Percentiles rank a stretch among this genome's conserved stretches.
Conservation (phyloP, 768 basidiomycete genomes). For the Agaricus blazei region DNA sequence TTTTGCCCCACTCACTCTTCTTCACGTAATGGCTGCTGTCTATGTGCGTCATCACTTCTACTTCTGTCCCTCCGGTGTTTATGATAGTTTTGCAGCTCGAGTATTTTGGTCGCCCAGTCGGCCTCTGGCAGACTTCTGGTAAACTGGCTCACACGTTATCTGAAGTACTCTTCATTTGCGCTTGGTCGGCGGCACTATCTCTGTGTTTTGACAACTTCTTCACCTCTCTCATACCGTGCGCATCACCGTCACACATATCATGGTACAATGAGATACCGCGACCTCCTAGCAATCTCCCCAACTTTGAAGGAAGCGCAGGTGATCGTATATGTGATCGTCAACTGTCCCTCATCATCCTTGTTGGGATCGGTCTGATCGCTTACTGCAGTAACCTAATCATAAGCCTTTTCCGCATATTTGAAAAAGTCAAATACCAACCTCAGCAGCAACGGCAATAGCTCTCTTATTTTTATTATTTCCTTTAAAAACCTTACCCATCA, state of each 20-base stretch:
- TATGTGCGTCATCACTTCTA: conserved; percentile 49
- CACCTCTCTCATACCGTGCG: conserved; percentile 79
- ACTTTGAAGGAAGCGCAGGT: conserved; percentile 40
- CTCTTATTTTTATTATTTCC: background rate
- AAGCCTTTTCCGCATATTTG: conserved; percentile 80
- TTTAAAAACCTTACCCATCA: background rate
- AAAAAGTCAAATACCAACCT: conserved; percentile 78
- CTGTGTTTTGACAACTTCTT: conserved; percentile 91
- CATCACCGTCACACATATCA: conserved; percentile 46
- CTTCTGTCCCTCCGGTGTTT: background rate
- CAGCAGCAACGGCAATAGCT: conserved; percentile 7
- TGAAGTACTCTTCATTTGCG: conserved; percentile 87
- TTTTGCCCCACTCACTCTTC: conserved; percentile 75
- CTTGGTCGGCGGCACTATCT: conserved; percentile 89
- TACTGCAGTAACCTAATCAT: conserved; percentile 86
- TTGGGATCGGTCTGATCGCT: conserved; percentile 70
- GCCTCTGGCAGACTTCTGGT: conserved; percentile 85
- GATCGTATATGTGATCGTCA: conserved; percentile 70
- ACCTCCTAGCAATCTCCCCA: conserved; percentile 38
- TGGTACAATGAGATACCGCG: conserved; percentile 76
- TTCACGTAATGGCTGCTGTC: conserved; percentile 82
- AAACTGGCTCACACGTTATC: conserved; percentile 84
- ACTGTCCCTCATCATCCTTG: conserved; percentile 70
- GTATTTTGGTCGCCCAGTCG: conserved; percentile 88
- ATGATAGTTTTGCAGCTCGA: conserved; percentile 54